Base-by-base conservation (phyloP, 2,329 filamentous ascomycete species). In the Hypoxylon sp. region DNA sequence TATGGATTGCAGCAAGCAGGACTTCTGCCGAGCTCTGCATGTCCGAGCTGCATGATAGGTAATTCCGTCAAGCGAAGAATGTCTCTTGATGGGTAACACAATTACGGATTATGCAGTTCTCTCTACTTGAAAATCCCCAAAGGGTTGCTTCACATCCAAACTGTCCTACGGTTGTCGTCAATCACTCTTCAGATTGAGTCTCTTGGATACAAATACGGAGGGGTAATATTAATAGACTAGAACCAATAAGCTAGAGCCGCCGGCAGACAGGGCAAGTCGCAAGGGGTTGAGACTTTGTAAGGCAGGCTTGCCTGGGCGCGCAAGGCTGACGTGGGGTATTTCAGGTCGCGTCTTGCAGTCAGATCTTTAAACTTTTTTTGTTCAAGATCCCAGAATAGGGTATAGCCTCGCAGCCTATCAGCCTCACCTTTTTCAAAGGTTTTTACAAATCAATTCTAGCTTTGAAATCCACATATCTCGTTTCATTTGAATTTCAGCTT, bases 311-410 rank as follows among this genome's bases (percentile, higher is more conserved):
- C 55, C 55, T 65, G 60, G 53, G 61, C 35, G 59, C 35, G 53
- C 63, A 67, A 71, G 67, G 69, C 69, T 71, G 63, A 71, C 58
- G 65, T 70, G 69, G 63, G 66, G 63, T 56, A 29, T 56, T 48
- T 60, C 31, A 61, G 52, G 42, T 55, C 54, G 19, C 60, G 52
- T 65, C 31, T 62, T 50, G 53, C 52, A 52, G 65, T 65, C 39
- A 69, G 56, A 67, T 67, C 64, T 65, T 63, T 63, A 63, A 64
- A 29, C 44, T 52, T 52, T 62, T 62, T 69, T 67, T 48, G n/a
- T 53, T 57, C 17, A 35, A 57, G 46, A 61, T 60, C 59, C 42
- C 53, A 53, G 50, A 47, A n/a, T 51, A 44, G 17, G 35, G 11
- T 24, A 44, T 10, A 67, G 39, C 63, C 58, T 58, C 35, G 48